A percentile compares a stretch with the other conserved stretches of the same genome.
Conservation (phyloP, 2,329 filamentous ascomycete species). For the Monascus ruber region DNA sequence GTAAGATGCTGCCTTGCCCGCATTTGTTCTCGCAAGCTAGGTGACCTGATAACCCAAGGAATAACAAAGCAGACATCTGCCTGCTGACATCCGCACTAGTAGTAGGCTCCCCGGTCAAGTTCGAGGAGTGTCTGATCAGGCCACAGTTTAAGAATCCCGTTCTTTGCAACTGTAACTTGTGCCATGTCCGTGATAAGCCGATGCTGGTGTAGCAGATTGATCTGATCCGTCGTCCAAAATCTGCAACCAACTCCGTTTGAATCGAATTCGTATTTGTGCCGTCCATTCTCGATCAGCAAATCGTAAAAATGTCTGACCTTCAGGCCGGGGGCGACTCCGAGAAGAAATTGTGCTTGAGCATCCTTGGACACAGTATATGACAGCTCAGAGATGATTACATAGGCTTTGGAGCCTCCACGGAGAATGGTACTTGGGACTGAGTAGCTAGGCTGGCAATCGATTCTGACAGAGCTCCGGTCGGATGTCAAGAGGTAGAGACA, state of each 20-base stretch:
- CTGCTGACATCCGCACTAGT: neutral
- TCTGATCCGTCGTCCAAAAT: conserved; percentile 8
- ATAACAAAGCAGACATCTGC: too few species aligned
- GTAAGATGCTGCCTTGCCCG: too few species aligned
- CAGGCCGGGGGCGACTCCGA: conserved; percentile 3
- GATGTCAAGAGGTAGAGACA: conserved; percentile 10
- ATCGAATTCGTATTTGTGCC: conserved; percentile 14
- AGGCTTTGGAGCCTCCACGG: conserved; percentile 11
- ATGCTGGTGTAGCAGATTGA: conserved; percentile 6
- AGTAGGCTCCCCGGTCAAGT: conserved; percentile 10
- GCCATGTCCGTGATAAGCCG: conserved; percentile 1
- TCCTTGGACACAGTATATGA: neutral
- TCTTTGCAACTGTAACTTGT: conserved; percentile 7
- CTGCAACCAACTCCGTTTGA: conserved; percentile 9
- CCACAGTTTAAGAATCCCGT: conserved; percentile 8
- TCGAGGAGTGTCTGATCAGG: conserved; percentile 6
- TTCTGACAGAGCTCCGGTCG: conserved; percentile 11
- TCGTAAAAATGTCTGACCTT: conserved; percentile 4
- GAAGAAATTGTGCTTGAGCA: conserved; percentile 2
- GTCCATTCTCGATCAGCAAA: conserved; percentile 5
- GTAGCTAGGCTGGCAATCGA: conserved; percentile 13
- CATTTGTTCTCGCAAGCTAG: too few species aligned
- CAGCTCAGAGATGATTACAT: conserved; percentile 9
- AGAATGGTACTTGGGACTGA: conserved; percentile 7
- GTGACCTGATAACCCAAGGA: too few species aligned